A percentile compares a stretch with the other conserved stretches of the same genome.
These are phyloP conservation scores for Boletus speciosus DNA, from an alignment of 768 basidiomycete species.

Conservation along the genomic window DNA sequence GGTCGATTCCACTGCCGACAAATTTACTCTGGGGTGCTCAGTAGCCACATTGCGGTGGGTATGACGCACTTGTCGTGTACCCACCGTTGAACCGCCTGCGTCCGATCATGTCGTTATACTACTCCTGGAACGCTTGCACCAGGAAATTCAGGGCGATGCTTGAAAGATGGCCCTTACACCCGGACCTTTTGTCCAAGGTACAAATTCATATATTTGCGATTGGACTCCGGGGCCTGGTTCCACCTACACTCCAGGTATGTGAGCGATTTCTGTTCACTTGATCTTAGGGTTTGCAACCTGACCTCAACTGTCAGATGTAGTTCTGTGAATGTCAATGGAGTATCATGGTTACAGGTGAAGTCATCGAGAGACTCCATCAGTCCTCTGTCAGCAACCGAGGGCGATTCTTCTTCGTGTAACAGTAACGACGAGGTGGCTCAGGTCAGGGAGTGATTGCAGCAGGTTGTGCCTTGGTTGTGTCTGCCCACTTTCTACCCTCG, in stretches of 20 bases:
- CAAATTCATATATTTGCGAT: neutral
- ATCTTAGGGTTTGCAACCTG: too few relatives aligned
- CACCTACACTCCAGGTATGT: neutral
- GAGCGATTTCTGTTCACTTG: neutral
- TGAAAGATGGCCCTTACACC: neutral
- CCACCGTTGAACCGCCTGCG: neutral
- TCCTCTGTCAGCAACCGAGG: too few relatives aligned
- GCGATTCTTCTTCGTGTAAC: too few relatives aligned
- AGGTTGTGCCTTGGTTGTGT: too few relatives aligned
- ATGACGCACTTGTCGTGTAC: conserved; percentile 3
- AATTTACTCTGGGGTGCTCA: neutral
- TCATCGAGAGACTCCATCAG: too few relatives aligned
- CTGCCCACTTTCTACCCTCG: too few relatives aligned
- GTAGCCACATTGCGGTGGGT: neutral
- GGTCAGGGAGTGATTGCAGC: too few relatives aligned
- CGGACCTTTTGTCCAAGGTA: neutral
- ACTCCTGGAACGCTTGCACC: conserved; percentile 2
- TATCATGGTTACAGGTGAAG: too few relatives aligned
- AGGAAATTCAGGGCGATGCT: neutral
- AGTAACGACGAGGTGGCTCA: too few relatives aligned
- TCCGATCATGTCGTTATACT: conserved; percentile 2
- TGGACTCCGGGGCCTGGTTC: too few relatives aligned
- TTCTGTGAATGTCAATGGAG: too few relatives aligned
- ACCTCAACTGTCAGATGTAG: too few relatives aligned
- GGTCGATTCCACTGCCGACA: neutral